These are phyloP conservation scores for Aspergillus quadrilineatus DNA, from an alignment of 2,329 filamentous ascomycete genomes.

Conservation along the genomic window DNA sequence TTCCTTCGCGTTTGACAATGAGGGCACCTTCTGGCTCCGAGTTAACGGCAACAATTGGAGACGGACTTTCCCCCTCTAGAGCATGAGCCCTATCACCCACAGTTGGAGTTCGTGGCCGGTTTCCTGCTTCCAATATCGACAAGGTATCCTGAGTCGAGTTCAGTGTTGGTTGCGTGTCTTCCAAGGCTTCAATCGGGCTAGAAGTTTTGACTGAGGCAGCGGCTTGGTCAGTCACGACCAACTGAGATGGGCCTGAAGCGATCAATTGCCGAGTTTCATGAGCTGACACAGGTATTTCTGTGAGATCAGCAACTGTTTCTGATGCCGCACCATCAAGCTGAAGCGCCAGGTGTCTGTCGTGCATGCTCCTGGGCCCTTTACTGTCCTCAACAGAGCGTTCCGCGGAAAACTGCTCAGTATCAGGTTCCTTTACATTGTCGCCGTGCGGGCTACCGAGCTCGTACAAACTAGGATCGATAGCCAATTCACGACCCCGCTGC, in stretches of 20 bases:
- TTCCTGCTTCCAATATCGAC: not conserved
- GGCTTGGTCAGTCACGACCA: not conserved
- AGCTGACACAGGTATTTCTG: not conserved
- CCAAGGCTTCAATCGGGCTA: not conserved
- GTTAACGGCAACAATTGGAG: not conserved
- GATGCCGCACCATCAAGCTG: slow-evolving; percentile 20
- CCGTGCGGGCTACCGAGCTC: not conserved
- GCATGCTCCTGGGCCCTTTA: not conserved
- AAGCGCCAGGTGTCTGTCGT: slow-evolving; percentile 6
- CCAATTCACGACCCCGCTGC: not conserved
- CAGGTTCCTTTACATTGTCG: not conserved
- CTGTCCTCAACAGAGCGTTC: not conserved
- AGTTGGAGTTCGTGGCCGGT: not conserved
- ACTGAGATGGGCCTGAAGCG: slow-evolving; percentile 27
- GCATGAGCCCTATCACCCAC: not conserved
- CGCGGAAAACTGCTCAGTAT: not conserved
- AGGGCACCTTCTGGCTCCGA: not conserved
- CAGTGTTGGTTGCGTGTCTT: slow-evolving; percentile 15
- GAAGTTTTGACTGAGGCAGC: not conserved
- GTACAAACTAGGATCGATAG: slow-evolving; percentile 17
- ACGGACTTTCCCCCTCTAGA: not conserved
- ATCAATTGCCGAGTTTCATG: slow-evolving; percentile 17
- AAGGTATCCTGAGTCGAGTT: slow-evolving; percentile 15
- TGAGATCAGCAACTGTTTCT: not conserved
- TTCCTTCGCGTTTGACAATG: not conserved